Base-by-base conservation (phyloP, 2,329 filamentous ascomycete species). In the Cordyceps javanica region DNA sequence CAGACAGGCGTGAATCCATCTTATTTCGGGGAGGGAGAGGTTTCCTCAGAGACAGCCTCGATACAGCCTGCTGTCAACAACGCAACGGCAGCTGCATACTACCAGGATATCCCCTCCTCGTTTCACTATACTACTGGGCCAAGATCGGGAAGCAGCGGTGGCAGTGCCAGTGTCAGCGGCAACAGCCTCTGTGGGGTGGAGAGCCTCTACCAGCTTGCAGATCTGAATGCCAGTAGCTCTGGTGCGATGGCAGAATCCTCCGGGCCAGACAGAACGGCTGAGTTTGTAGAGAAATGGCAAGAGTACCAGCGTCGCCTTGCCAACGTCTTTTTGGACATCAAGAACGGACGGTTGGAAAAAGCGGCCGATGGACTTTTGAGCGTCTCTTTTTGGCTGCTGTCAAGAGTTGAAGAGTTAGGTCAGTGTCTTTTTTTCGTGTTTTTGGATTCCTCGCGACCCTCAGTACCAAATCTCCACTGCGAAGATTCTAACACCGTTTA, bases 261-360 rank as follows among this genome's bases (percentile, higher is more conserved):
- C 62, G 81, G 82, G 58, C 81, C 85, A 62, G 70, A 77, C 32
- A 76, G 79, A 26, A 75, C 78, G 36, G 79, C 77, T 38, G 77
- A 77, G 45, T 75, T 86, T 66, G 85, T 89, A 62, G 86, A 88
- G 65, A 86, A 85, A 53, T 94, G 89, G 75, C 79, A 81, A 42
- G 77, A 78, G 53, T 88, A 87, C 64, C 83, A 86, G 63, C 75
- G 76, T 39, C 81, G 82, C n/a, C 68, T 88, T 39, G 81, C 80
- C 57, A 77, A 76, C 56, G 87, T 90, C 11, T 94, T 93, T 66
- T 84, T 88, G 62, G 82, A 87, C 62, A 86, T 90, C 55, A 81
- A 81, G 72, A 75, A 68, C 56, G 79, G 79, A 2, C 70, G 72
- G 21, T 68, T 85, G 41, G 74, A 77, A 57, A 70, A 71, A 13